phyloP scores from a whole-genome alignment of 1,284 basidiomycete species.

The Caloboletus firmus region DNA sequence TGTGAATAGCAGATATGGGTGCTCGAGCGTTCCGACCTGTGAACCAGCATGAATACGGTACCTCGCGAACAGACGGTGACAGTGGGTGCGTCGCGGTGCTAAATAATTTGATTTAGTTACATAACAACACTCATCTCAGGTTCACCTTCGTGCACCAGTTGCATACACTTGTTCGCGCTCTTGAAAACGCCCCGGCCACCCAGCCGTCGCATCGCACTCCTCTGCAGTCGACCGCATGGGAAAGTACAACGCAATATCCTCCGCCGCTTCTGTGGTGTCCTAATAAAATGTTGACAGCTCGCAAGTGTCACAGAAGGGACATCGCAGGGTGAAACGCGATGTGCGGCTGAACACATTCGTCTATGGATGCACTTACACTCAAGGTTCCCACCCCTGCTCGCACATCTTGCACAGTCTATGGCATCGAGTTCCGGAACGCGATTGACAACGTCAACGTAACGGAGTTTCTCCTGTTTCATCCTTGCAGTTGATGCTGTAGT shows the following conservation, averaged over 20 bases:
- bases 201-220: background rate
- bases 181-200: background rate
- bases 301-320: background rate
- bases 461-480: background rate
- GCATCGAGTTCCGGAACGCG: background rate
- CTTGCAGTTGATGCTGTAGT: background rate
- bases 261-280: conserved; percentile 7
- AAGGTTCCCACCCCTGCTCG: no score
- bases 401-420: background rate
- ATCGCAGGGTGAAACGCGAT: background rate
- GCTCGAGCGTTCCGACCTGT: background rate
- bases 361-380: background rate
- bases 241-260: conserved; percentile 8
- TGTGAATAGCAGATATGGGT: background rate
- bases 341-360: background rate
- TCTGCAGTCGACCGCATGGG: background rate
- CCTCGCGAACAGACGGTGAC: background rate
- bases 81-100: background rate
- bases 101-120: background rate
- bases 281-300: conserved; percentile 13
- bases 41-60: no score
- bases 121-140: background rate
- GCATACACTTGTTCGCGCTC: background rate
- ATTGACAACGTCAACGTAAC: background rate
- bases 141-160: background rate